A percentile compares a stretch with the other conserved stretches of the same genome.
Conservation (phyloP, 2,329 filamentous ascomycete genomes). For the Phaeophleospora eucalypticola region DNA sequence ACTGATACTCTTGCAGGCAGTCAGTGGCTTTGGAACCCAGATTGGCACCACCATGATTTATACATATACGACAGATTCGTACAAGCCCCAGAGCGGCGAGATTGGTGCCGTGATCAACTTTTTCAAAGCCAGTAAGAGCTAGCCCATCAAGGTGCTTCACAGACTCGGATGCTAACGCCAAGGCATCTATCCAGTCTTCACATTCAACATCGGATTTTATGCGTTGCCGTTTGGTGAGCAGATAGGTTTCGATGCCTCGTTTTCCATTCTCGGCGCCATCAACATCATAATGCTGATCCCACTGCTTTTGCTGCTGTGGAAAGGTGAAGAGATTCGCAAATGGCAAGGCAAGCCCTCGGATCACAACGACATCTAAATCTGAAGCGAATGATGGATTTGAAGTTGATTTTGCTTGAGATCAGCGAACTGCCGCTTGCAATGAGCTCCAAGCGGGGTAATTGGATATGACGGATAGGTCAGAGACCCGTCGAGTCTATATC, state of each 20-base stretch:
- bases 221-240: slow-evolving; percentile 11
- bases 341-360: slow-evolving; percentile 12
- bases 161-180: no score
- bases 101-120: slow-evolving; percentile 35
- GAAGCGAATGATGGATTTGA: no score
- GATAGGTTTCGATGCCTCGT: slow-evolving; percentile 10
- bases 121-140: slow-evolving; percentile 7
- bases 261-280: slow-evolving; percentile 10
- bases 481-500: no score
- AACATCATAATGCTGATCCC: slow-evolving; percentile 11
- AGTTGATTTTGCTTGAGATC: no score
- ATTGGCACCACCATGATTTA: slow-evolving; percentile 36
- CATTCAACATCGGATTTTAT: slow-evolving; percentile 35
- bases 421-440: no score
- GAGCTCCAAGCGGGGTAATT: no score
- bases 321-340: slow-evolving; percentile 6
- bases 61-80: slow-evolving; percentile 36
- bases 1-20: no score
- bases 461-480: no score
- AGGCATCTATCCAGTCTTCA: no score
- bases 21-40: slow-evolving; percentile 33
- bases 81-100: slow-evolving; percentile 37
- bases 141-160: background rate
- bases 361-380: slow-evolving; percentile 9
- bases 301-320: slow-evolving; percentile 3